Base-by-base conservation (phyloP, 345 rosid species). In the Physaria fendleri region DNA sequence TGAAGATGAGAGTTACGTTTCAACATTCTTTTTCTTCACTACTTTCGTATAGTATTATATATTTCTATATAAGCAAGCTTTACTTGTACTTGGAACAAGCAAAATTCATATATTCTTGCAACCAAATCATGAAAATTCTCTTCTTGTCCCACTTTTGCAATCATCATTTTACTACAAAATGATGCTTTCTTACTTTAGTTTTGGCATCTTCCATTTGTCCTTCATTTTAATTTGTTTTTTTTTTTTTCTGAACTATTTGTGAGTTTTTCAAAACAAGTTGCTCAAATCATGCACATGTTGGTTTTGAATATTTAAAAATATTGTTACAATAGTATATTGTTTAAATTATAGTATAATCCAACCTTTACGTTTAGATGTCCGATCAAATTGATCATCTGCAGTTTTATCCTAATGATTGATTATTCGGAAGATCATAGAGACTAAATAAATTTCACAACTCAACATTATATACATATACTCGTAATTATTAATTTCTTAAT, bases 41-140 rank as follows among this genome's bases (percentile, higher is more conserved):
- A 25, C 27, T 18, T 52, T 51, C 48, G 49, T 59, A 52, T 39
- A 12, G 61, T 27, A 35, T 65, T 65, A 41, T n/a, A n/a, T n/a
- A n/a, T n/a, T n/a, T 48, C 25, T 46, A 48, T 46, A 48, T 33
- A 55, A 54, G 54, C 47, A 55, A 54, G 35, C 29, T 28, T 43
- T 15, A 23, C 30, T 18, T 47, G 60, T 53, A 60, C 62, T 60
- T 68, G 6, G 54, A 51, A 33, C 55, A 59, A 59, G 72, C 33
- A 68, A 68, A 22, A 46, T 50, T 50, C 53, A 52, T 51, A 58
- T 18, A 45, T 68, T 60, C 42, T 22, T 44, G 56, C 53, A 62
- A 60, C 73, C 73, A 43, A 61, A 61, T 68, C 73, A 68, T 68
- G 67, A 52, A 2, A 43, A 43, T 60, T 59, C 61, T 52, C 66